Base-by-base conservation (phyloP, 257 asterid species). In the Lithospermum erythrorhizon region DNA sequence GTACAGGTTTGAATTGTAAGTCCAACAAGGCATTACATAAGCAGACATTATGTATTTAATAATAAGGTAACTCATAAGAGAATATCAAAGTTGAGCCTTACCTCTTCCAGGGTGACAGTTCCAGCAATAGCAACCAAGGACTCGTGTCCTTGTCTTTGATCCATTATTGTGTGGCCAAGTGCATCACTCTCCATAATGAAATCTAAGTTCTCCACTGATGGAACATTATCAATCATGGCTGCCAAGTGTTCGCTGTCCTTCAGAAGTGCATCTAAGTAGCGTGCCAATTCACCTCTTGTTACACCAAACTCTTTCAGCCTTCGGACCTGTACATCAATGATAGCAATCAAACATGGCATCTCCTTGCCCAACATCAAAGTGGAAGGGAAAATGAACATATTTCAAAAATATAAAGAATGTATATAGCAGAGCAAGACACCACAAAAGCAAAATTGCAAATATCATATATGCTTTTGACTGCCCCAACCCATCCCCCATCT, bases 281-380 rank as follows among this genome's bases (percentile, higher is more conserved):
- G 99, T 45, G 97, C 79, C 67, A 93, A 69, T 82, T 93, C 97
- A 53, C 99, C 99, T 72, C 85, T 93, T 14, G 99, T 93, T 65
- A 93, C 97, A 65, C 99, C 99, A 66, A 86, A 93, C 76, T 83
- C 96, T 83, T 93, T 93, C 63, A 93, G 99, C 79, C 99, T 86
- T 65, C 97, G 85, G 63, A 93, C 97, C 99, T 93, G 78, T 30
- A 60, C 18, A 21, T 64, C 41, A 37, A 55, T 55, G 53, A 21
- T 61, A n/a, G 52, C 66, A n/a, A 65, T 59, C 21, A 25, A 66
- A 58, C 29, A 55, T 61, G n/a, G n/a, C n/a, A 20, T 58, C 55
- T 21, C 52, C n/a, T n/a, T n/a, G 4, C 49, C 4, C 4, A 41
- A 14, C 49, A 41, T 14, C 4, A 41, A 41, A 41, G 4, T 41